Conservation (phyloP, 768 basidiomycete genomes). For the Rhodotorula kratochvilovae region DNA sequence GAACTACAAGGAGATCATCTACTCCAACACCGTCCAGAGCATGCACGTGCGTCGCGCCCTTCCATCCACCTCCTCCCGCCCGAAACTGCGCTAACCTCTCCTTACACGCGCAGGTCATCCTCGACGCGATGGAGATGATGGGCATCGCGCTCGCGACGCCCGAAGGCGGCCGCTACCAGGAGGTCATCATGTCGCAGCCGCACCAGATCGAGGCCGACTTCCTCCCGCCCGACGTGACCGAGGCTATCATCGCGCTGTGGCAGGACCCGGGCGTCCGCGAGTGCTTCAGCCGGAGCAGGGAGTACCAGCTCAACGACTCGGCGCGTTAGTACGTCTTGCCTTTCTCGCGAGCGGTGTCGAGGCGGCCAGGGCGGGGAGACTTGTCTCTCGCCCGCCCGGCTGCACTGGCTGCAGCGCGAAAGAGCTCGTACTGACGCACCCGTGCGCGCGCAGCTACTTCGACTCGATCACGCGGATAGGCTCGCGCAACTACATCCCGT, state of each 20-base stretch:
- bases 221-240: conserved; percentile 68
- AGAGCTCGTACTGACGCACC: background rate
- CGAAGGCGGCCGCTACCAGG: conserved; percentile 59
- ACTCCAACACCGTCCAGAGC: conserved; percentile 83
- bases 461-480: conserved; percentile 82
- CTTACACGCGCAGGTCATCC: conserved; percentile 60
- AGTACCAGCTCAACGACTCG: conserved; percentile 95
- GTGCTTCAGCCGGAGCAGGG: conserved; percentile 76
- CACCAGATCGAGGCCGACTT: conserved; percentile 71
- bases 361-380: too few relatives aligned
- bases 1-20: conserved; percentile 93
- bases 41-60: conserved; percentile 64
- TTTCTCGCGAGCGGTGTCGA: too few relatives aligned
- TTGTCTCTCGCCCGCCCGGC: too few relatives aligned
- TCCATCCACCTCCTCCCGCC: conserved; percentile 14
- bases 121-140: conserved; percentile 85
- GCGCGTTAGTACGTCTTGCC: conserved; percentile 52
- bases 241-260: conserved; percentile 79
- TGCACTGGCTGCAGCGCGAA: too few relatives aligned
- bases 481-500: conserved; percentile 69
- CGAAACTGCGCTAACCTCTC: background rate
- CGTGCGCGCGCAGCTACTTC: conserved; percentile 65
- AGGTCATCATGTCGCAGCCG: conserved; percentile 66
- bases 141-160: conserved; percentile 66
- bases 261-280: conserved; percentile 64